Percentiles rank a stretch among this genome's conserved stretches.
Evolutionary conservation across 2,329 filamentous ascomycete species (phyloP).

Genomic region (Dactylellina drechsleri): DNA sequence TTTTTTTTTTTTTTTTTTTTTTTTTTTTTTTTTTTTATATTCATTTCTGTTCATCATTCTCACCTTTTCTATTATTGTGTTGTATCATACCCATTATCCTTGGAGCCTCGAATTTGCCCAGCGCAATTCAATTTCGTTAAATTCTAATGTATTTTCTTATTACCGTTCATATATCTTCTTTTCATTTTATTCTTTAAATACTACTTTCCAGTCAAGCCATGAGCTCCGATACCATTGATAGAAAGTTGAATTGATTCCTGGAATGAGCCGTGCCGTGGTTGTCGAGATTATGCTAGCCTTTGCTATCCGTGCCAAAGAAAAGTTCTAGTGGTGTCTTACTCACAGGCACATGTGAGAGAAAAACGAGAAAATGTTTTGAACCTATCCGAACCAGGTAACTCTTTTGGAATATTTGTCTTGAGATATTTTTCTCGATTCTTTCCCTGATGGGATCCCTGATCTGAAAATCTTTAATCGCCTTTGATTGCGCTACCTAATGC

Average conservation of each 20-base stretch:
- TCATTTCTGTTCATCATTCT: too few species aligned
- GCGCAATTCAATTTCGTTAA: neutral
- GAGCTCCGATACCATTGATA: too few species aligned
- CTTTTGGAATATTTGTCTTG: conserved; percentile 22
- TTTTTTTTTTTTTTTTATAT: neutral
- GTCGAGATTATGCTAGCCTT: neutral
- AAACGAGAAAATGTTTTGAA: conserved; percentile 22
- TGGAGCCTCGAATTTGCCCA: neutral
- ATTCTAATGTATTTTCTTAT: neutral
- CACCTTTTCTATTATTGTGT: conserved; percentile 18
- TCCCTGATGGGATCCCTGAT: neutral
- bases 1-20: conserved; percentile 2
- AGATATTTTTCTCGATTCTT: conserved; percentile 17
- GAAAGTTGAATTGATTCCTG: too few species aligned
- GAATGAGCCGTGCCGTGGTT: conserved; percentile 2
- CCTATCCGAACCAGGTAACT: conserved; percentile 18
- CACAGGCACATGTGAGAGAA: conserved; percentile 16
- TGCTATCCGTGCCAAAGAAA: conserved; percentile 5
- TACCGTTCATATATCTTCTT: neutral
- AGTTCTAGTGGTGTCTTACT: conserved; percentile 9
- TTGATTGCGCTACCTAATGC: too few species aligned
- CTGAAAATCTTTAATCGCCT: neutral
- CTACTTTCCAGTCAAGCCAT: too few species aligned
- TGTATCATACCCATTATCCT: conserved; percentile 34
- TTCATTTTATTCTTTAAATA: too few species aligned